phyloP scores from a whole-genome alignment of 345 rosid species.

The Lumnitzera littorea region DNA sequence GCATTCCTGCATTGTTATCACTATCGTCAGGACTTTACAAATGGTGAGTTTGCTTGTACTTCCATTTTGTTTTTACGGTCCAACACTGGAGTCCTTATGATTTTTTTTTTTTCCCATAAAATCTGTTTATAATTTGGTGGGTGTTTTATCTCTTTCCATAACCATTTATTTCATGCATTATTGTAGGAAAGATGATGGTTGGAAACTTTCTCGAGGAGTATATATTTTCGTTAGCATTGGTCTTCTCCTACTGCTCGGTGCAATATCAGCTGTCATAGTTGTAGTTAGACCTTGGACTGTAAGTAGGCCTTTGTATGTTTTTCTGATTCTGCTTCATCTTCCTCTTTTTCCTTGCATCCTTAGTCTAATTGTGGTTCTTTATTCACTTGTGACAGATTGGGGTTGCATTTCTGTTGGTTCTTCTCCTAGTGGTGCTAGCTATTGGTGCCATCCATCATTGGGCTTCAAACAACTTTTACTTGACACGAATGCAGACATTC shows the following conservation, averaged over 20 bases:
- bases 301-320: conserved; percentile 27
- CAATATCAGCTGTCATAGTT: conserved; percentile 78
- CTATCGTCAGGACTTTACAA: conserved; percentile 89
- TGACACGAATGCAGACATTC: conserved; percentile 84
- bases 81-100: neutral
- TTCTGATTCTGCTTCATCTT: conserved; percentile 9
- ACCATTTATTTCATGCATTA: neutral
- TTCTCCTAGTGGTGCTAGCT: conserved; percentile 82
- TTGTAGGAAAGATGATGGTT: conserved; percentile 92
- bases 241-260: conserved; percentile 89
- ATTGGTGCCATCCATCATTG: conserved; percentile 92
- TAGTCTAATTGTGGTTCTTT: conserved; percentile 10
- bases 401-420: conserved; percentile 80
- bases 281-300: conserved; percentile 89
- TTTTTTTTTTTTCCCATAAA: neutral
- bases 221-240: conserved; percentile 76
- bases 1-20: conserved; percentile 86
- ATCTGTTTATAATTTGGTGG: neutral
- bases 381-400: conserved; percentile 62
- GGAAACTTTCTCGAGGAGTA: conserved; percentile 93
- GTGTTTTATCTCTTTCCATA: neutral
- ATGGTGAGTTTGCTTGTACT: conserved; percentile 49
- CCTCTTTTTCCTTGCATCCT: conserved; percentile 1
- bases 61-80: neutral
- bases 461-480: conserved; percentile 98